phyloP scores from a whole-genome alignment of 208 protist genomes.

The Acanthamoeba lenticulata region DNA sequence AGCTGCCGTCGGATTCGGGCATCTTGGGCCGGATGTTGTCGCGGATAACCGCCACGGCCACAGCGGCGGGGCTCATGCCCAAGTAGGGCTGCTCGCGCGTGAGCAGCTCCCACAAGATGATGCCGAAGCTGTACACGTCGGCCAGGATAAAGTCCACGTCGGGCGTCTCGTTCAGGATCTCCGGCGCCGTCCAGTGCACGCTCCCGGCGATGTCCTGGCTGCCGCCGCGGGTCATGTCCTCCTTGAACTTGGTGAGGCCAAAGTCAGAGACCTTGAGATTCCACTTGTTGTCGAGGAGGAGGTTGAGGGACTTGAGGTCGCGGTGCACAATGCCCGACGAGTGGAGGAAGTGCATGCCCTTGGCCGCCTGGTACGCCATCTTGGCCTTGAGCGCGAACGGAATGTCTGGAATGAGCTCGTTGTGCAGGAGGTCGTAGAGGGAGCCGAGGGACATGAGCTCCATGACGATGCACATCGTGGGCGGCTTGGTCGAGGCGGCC shows the following conservation, averaged over 20 bases:
- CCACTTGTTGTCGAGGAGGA: constrained; percentile 61
- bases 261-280: constrained; percentile 62
- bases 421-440: constrained; percentile 35
- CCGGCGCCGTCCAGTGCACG: constrained; percentile 29
- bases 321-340: constrained; percentile 65
- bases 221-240: constrained; percentile 22
- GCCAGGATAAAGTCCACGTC: constrained; percentile 24
- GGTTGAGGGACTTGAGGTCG: constrained; percentile 57
- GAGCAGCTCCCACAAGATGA: constrained; percentile 55
- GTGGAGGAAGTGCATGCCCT: constrained; percentile 67
- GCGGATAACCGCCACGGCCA: constrained; percentile 32
- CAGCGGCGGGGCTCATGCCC: constrained; percentile 39
- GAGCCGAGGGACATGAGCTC: constrained; percentile 33
- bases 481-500: constrained; percentile 15
- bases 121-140: constrained; percentile 53
- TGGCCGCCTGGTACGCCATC: constrained; percentile 27
- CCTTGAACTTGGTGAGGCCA: constrained; percentile 60
- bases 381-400: constrained; percentile 21
- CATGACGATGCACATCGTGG: constrained; percentile 63
- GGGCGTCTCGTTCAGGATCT: constrained; percentile 18
- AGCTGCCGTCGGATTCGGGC: not conserved
- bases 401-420: constrained; percentile 50
- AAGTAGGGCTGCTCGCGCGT: constrained; percentile 62
- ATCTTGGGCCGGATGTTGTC: constrained; percentile 33
- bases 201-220: constrained; percentile 24